Percentiles rank a stretch among this genome's conserved stretches.
phyloP scores from a whole-genome alignment of 805 yeast species.

The Clavispora santaluciae region DNA sequence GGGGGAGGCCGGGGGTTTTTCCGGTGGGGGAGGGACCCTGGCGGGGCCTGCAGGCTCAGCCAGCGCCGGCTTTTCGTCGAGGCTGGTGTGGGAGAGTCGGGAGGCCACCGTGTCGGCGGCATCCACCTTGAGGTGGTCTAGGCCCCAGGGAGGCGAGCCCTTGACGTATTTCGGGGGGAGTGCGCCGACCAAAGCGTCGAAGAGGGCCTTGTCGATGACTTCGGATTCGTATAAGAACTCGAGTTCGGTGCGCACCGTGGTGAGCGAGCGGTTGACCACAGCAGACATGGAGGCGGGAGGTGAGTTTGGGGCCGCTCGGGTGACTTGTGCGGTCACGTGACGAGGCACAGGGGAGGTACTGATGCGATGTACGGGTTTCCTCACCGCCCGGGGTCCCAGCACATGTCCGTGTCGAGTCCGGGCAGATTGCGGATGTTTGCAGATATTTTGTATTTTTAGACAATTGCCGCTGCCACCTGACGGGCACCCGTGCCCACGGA shows the following conservation, averaged over 20 bases:
- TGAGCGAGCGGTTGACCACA: constrained; percentile 69
- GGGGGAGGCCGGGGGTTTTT: neutral
- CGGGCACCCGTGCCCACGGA: too few relatives aligned
- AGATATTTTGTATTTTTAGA: too few relatives aligned
- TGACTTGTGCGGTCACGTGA: too few relatives aligned
- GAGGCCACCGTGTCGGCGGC: constrained; percentile 6
- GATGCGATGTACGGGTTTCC: too few relatives aligned
- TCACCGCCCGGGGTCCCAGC: too few relatives aligned
- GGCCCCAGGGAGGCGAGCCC: constrained; percentile 47
- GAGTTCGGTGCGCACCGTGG: constrained; percentile 70
- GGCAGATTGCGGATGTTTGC: too few relatives aligned
- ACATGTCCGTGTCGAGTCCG: too few relatives aligned
- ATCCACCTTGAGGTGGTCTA: constrained; percentile 23
- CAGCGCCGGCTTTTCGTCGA: constrained; percentile 13
- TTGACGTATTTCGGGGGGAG: constrained; percentile 56
- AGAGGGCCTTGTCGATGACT: constrained; percentile 58
- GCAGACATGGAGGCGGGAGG: constrained; percentile 40
- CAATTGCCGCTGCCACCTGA: too few relatives aligned
- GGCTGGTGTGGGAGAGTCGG: constrained; percentile 11
- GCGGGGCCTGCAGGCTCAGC: neutral
- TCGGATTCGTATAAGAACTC: constrained; percentile 74
- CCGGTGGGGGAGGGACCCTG: neutral
- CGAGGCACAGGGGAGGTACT: too few relatives aligned
- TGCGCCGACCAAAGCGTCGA: constrained; percentile 41
- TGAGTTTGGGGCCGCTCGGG: too few relatives aligned